Base-by-base conservation (phyloP, 331 rosid genomes). In the Quercus tomentella region DNA sequence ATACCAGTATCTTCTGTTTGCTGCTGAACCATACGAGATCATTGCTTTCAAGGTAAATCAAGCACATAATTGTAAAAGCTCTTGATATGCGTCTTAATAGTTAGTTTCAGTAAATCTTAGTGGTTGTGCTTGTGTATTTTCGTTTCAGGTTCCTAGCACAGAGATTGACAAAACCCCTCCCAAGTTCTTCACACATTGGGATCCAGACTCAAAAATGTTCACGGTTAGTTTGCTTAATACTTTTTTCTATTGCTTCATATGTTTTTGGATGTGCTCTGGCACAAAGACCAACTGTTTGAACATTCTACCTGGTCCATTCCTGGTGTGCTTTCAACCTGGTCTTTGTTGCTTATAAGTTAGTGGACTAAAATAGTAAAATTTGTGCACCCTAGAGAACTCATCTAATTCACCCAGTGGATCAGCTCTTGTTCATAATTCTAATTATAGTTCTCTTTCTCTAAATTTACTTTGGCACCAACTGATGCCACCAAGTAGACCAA, bases 111-210 rank as follows among this genome's bases (percentile, higher is more conserved):
- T 11, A 49, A 66, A 73, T 63, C 79, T 56, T 76, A 67, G 56
- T 22, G 35, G 23, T 43, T 43, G 51, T 68, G 70, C 77, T 79
- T 21, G 74, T 76, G 63, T 55, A 9, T 83, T 71, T 82, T 22
- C 30, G 22, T 82, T 84, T 76, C 87, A 93, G 99, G 99, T 96
- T 58, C 99, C 99, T 45, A 95, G 98, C 89, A 95, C 89, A 0
- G 99, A 95, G 91, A 95, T 95, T 62, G 98, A 95, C 41, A 95
- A 95, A 82, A 90, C 95, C 5, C 91, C 99, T 25, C 98, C 96
- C 5, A 93, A 96, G 76, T 96, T 96, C 82, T 96, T 96, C 91
- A 90, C 99, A 4, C 97, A 96, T 80, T 95, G 99, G 99, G 99
- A 95, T 84, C 97, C 97, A 22, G 99, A 95, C 86, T 90, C 97